Evolutionary conservation across 2,329 filamentous ascomycete species (phyloP), one percentile per base, ranked within the genome.

Genomic region (Boeremia lycopersici): DNA sequence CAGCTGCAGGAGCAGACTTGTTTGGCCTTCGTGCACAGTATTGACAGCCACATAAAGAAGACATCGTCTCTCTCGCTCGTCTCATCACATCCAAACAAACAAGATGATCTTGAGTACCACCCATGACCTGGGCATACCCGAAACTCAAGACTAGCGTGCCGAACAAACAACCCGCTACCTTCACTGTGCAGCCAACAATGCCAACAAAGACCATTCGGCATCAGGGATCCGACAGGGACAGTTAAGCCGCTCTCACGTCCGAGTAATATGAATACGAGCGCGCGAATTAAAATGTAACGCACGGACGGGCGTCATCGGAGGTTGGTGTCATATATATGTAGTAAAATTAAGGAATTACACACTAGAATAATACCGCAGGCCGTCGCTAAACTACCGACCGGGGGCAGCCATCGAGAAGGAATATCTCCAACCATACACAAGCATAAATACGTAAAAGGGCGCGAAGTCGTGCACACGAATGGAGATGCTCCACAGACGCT

Each of bases 361-460:
- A 56, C 48, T 56, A 56, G 30, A 41, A 52, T 52, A 45, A 48
- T 48, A 48, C 53, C 53, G 48, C 28, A 15, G 17, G 38, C 48
- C 48, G 43, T 15, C 38, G 47, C 42, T 51, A 48, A 19, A 55
- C 40, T 42, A 43, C 38, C 26, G 47, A 41, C 33, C 40, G 13
- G 51, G 39, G 51, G 45, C 23, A 47, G 36, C 42, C 39, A 33
- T 48, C 28, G 42, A 48, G 48, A 51, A 51, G 39, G 47, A 15
- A 50, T 50, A 29, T 41, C 39, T 31, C 45, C 9, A 45, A 45
- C 45, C 52, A 42, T 46, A 36, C 23, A 55, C 46, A 30, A 51
- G 47, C 53, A 43, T 56, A 44, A 56, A 56, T 26, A 51, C 53
- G 48, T 56, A 51, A 56, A 56, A 46, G n/a, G 39, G 34, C 43